Evolutionary conservation across 495 filamentous ascomycete species (phyloP).

Genomic region (Hypoxylon cercidicola): DNA sequence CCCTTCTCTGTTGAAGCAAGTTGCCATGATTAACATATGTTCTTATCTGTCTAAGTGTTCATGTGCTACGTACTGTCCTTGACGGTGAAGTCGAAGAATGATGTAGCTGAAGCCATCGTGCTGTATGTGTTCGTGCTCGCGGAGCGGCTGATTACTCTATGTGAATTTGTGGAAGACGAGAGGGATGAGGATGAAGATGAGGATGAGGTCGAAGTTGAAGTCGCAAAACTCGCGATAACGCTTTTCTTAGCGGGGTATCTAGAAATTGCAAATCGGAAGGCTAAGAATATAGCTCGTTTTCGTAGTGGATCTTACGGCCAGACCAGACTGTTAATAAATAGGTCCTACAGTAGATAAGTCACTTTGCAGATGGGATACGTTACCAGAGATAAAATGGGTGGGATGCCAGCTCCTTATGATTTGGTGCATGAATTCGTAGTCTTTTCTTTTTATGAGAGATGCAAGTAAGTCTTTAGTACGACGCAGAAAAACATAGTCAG

Average conservation of each 20-base stretch:
- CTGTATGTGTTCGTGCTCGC: slow-evolving; percentile 27
- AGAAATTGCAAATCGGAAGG: slow-evolving; percentile 11
- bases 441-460: slow-evolving; percentile 2
- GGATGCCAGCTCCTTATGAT: slow-evolving; percentile 32
- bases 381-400: slow-evolving; percentile 9
- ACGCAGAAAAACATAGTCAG: background rate
- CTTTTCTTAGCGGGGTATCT: slow-evolving; percentile 30
- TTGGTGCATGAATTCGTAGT: slow-evolving; percentile 29
- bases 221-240: slow-evolving; percentile 25
- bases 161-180: slow-evolving; percentile 8
- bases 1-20: slow-evolving; percentile 72
- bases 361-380: slow-evolving; percentile 25
- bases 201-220: slow-evolving; percentile 17
- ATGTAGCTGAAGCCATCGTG: slow-evolving; percentile 88
- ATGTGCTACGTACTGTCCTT: slow-evolving; percentile 71
- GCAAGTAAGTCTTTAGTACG: background rate
- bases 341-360: slow-evolving; percentile 13
- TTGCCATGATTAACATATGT: slow-evolving; percentile 13
- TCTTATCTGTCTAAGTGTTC: background rate
- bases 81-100: slow-evolving; percentile 91
- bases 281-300: slow-evolving; percentile 20
- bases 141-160: background rate
- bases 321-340: background rate
- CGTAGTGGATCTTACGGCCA: background rate
- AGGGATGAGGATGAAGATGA: slow-evolving; percentile 8